These are phyloP conservation scores for Epichloe glyceriae DNA, from an alignment of 2,329 filamentous ascomycete genomes.

Conservation along the genomic window DNA sequence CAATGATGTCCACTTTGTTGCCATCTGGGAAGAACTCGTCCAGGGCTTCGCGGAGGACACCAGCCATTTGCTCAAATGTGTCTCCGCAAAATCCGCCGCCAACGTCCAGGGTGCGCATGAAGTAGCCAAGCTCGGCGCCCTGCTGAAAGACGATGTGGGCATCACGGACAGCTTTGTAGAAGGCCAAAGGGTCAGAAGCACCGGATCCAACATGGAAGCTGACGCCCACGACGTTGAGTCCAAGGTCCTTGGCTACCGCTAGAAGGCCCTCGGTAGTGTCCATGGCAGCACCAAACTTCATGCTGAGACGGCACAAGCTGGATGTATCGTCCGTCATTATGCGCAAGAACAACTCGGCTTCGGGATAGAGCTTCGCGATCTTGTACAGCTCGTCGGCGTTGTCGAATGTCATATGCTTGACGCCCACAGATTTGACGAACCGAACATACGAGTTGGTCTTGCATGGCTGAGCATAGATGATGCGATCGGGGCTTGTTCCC, in stretches of 20 bases:
- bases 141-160: slow-evolving; percentile 82
- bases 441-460: slow-evolving; percentile 98
- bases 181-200: slow-evolving; percentile 83
- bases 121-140: slow-evolving; percentile 61
- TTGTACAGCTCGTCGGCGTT: slow-evolving; percentile 97
- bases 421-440: slow-evolving; percentile 70
- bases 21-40: slow-evolving; percentile 76
- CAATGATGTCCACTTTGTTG: slow-evolving; percentile 68
- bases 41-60: slow-evolving; percentile 63
- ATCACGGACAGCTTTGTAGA: slow-evolving; percentile 81
- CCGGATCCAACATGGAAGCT: slow-evolving; percentile 98
- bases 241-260: slow-evolving; percentile 64
- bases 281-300: slow-evolving; percentile 92
- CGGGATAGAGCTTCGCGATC: slow-evolving; percentile 82
- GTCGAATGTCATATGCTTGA: slow-evolving; percentile 99
- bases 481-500: slow-evolving; percentile 74
- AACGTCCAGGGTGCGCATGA: slow-evolving; percentile 79
- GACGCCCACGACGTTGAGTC: slow-evolving; percentile 84
- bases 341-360: slow-evolving; percentile 81
- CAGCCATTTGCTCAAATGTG: slow-evolving; percentile 83
- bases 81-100: slow-evolving; percentile 88
- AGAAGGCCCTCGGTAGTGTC: slow-evolving; percentile 69
- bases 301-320: slow-evolving; percentile 84
- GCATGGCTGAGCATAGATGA: slow-evolving; percentile 98
- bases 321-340: slow-evolving; percentile 95